Conservation (phyloP, 2,329 filamentous ascomycete species). For the Didymella lethalis region DNA sequence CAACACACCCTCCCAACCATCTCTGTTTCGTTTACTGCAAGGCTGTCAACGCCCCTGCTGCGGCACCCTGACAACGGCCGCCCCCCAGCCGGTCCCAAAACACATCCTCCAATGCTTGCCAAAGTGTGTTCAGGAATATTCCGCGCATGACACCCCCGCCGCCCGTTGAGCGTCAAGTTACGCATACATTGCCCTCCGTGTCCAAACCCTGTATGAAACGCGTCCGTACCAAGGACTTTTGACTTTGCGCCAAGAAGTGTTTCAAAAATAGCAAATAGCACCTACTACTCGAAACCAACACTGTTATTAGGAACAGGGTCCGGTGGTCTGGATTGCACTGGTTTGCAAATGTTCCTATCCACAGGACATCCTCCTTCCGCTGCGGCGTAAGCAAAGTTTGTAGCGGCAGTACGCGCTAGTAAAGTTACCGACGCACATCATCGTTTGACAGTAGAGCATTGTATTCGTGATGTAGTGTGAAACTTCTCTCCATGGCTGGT, state of each 20-base stretch:
- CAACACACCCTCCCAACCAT: conserved; percentile 10
- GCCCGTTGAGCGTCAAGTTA: conserved; percentile 17
- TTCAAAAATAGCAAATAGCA: neutral
- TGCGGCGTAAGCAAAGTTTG: neutral
- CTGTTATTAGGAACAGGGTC: neutral
- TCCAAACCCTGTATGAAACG: conserved; percentile 7
- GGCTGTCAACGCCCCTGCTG: neutral
- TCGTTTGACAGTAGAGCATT: conserved; percentile 15
- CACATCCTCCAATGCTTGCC: neutral
- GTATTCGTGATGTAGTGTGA: conserved; percentile 8
- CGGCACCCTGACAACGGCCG: neutral
- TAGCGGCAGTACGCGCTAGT: neutral
- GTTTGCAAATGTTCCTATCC: conserved; percentile 4
- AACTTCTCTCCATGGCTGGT: conserved; percentile 2
- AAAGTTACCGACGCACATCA: conserved; percentile 14
- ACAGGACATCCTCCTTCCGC: no score
- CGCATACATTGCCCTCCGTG: neutral
- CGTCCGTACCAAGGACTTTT: no score
- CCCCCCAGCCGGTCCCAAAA: neutral
- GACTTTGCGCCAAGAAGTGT: conserved; percentile 1
- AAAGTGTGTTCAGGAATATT: no score
- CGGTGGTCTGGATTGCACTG: conserved; percentile 1
- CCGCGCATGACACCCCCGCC: neutral
- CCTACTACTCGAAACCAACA: neutral
- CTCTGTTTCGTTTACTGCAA: conserved; percentile 17